These are phyloP conservation scores for Microcyclospora pomicola DNA, from an alignment of 2,329 filamentous ascomycete species.

Conservation along the genomic window DNA sequence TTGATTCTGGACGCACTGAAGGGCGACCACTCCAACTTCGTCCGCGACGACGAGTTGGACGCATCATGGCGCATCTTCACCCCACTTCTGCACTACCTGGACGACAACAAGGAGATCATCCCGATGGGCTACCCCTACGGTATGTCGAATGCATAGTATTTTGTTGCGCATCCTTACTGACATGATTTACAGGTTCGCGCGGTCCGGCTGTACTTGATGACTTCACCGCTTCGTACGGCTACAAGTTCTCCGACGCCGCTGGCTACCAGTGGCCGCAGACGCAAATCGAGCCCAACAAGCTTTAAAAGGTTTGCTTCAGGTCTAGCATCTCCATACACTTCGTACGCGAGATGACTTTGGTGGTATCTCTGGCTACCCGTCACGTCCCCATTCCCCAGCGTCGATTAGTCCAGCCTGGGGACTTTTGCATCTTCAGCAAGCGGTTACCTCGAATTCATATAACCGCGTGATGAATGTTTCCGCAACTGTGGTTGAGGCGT, in stretches of 20 bases:
- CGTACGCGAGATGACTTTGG: too few relatives aligned
- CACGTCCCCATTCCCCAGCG: too few relatives aligned
- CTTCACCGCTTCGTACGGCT: slow-evolving; percentile 94
- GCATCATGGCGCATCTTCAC: slow-evolving; percentile 98
- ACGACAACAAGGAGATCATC: slow-evolving; percentile 98
- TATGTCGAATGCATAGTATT: slow-evolving; percentile 35
- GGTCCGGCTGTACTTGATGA: slow-evolving; percentile 93
- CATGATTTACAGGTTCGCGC: slow-evolving; percentile 60
- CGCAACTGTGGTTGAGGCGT: too few relatives aligned
- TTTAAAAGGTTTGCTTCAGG: slow-evolving; percentile 37
- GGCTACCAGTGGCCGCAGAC: slow-evolving; percentile 84
- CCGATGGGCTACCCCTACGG: slow-evolving; percentile 99
- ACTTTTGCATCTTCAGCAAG: too few relatives aligned
- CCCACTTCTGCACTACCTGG: slow-evolving; percentile 90
- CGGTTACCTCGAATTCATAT: too few relatives aligned
- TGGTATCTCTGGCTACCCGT: too few relatives aligned
- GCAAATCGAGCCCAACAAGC: slow-evolving; percentile 63
- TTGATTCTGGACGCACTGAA: slow-evolving; percentile 94
- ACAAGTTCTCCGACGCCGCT: slow-evolving; percentile 95
- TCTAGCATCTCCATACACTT: too few relatives aligned
- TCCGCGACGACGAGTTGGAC: slow-evolving; percentile 90
- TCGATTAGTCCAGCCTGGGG: too few relatives aligned
- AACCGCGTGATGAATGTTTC: too few relatives aligned
- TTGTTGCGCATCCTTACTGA: not conserved
- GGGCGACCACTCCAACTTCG: slow-evolving; percentile 99